Percentiles rank a stretch among this genome's conserved stretches.
Conservation (phyloP, 352 stramenopile species). For the Globisporangium irregulare region DNA sequence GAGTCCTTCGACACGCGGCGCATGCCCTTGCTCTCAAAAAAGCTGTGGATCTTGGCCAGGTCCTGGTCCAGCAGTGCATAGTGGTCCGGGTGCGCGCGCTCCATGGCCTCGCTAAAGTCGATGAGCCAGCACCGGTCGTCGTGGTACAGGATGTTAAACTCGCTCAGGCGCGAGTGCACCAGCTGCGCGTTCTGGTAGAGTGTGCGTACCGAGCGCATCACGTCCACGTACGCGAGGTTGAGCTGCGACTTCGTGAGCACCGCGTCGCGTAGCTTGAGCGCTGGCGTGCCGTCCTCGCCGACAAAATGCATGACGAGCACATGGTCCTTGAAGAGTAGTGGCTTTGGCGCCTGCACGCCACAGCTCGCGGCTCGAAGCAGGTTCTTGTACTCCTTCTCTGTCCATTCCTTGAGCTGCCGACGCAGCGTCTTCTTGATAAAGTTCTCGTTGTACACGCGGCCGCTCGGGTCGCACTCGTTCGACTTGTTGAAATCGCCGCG, state of each 20-base stretch:
- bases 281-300: slow-evolving; percentile 30
- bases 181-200: slow-evolving; percentile 59
- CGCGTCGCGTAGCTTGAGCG: slow-evolving; percentile 47
- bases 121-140: slow-evolving; percentile 73
- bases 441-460: slow-evolving; percentile 47
- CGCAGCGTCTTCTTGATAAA: slow-evolving; percentile 60
- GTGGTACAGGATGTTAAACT: slow-evolving; percentile 76
- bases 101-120: slow-evolving; percentile 82
- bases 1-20: slow-evolving; percentile 26
- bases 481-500: slow-evolving; percentile 45
- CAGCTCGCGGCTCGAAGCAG: slow-evolving; percentile 29
- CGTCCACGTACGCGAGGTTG: slow-evolving; percentile 32
- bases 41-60: slow-evolving; percentile 54
- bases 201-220: slow-evolving; percentile 35
- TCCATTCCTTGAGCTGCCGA: slow-evolving; percentile 52
- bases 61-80: slow-evolving; percentile 56
- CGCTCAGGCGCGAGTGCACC: slow-evolving; percentile 43
- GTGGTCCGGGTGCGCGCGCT: slow-evolving; percentile 54
- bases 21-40: slow-evolving; percentile 58
- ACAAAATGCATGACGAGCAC: slow-evolving; percentile 57
- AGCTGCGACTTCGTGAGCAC: slow-evolving; percentile 40
- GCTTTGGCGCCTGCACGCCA: slow-evolving; percentile 32
- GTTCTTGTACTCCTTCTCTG: slow-evolving; percentile 49
- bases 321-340: slow-evolving; percentile 47
- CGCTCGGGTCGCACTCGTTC: slow-evolving; percentile 44